Evolutionary conservation across 305 asterid species (phyloP).

Genomic region (Plantago coronopus): DNA sequence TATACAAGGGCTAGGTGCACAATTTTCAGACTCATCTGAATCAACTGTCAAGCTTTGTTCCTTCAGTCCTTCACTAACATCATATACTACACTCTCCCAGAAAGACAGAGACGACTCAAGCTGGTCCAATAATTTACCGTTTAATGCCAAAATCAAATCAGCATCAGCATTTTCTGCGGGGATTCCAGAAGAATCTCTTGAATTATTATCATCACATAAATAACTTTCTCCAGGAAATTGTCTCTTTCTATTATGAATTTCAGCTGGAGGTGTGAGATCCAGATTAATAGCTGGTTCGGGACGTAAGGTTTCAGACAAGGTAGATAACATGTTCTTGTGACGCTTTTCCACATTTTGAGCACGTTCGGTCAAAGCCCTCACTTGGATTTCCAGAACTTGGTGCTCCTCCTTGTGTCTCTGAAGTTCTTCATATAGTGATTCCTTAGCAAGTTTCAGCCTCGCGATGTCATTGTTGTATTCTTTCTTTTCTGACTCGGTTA

Average conservation of each 20-base stretch:
- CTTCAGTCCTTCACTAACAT: conserved; percentile 31
- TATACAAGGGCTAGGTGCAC: conserved; percentile 50
- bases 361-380: conserved; percentile 40
- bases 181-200: conserved; percentile 29
- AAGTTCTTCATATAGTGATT: conserved; percentile 41
- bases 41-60: conserved; percentile 41
- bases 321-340: conserved; percentile 46
- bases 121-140: conserved; percentile 50
- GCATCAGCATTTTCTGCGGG: conserved; percentile 9
- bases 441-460: conserved; percentile 44
- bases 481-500: conserved; percentile 53
- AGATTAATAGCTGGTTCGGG: conserved; percentile 36
- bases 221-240: conserved; percentile 45
- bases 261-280: conserved; percentile 39
- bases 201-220: conserved; percentile 30
- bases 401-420: conserved; percentile 44
- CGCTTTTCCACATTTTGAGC: conserved; percentile 37
- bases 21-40: conserved; percentile 49
- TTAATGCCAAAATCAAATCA: conserved; percentile 39
- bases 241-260: conserved; percentile 54
- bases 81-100: conserved; percentile 59
- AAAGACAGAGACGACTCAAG: conserved; percentile 55
- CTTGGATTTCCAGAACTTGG: conserved; percentile 36
- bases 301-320: conserved; percentile 36
- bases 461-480: conserved; percentile 53